Evolutionary conservation across 169 alveolate genomes (phyloP).

Genomic region (Prorocentrum cordatum): DNA sequence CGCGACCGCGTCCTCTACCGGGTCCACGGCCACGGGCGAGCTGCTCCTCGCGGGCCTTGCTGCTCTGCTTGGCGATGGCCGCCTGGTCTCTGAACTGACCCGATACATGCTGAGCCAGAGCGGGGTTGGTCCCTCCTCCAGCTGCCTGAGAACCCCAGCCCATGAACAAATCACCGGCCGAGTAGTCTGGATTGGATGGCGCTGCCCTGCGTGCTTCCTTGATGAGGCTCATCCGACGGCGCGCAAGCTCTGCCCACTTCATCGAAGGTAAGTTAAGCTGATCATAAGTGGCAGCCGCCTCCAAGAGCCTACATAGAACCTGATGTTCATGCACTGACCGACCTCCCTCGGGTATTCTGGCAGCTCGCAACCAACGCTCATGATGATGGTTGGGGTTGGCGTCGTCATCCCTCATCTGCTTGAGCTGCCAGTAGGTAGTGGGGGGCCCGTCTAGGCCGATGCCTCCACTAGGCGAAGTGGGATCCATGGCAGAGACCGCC

Average conservation of each 20-base stretch:
- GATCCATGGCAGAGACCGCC: background rate
- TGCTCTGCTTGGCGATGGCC: no score
- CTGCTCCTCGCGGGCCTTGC: no score
- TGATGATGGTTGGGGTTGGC: background rate
- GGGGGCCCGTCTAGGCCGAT: background rate
- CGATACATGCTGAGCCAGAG: no score
- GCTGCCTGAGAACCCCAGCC: no score
- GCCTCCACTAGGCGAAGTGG: background rate
- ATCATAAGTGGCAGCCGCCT: background rate
- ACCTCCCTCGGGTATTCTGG: background rate
- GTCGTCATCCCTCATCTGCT: background rate
- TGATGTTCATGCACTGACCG: conserved; percentile 2
- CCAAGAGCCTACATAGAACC: background rate
- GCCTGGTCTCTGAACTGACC: no score
- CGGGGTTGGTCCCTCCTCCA: no score
- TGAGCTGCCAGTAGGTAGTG: background rate
- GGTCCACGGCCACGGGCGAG: no score
- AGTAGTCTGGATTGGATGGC: background rate
- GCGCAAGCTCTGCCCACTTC: background rate
- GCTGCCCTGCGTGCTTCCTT: background rate
- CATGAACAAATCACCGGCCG: background rate
- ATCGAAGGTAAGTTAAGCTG: background rate
- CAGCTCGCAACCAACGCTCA: background rate
- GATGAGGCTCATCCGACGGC: background rate
- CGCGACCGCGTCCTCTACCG: no score